Evolutionary conservation across 2,329 filamentous ascomycete species (phyloP), one percentile per base, ranked within the genome.

Genomic region (Westerdykella sp.): DNA sequence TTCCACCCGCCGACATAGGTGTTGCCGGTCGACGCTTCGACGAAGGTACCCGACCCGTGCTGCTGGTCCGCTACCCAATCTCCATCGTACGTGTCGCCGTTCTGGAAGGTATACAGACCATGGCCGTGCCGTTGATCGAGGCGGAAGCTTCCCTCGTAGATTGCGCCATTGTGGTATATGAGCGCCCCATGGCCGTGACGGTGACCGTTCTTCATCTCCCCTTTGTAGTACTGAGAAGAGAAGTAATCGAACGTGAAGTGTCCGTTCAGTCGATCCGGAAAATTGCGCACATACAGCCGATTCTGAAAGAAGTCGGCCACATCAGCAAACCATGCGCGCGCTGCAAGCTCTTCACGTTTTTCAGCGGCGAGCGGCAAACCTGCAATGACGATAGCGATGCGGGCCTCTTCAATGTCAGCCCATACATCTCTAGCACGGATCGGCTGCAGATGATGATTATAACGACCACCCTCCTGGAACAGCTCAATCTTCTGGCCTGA

Each of bases 31-130:
- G 73, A 68, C 25, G 69, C 69, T 51, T 81, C 76, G 25, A 77
- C 67, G 45, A 76, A 77, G 1, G 73, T 77, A 23, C 79, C 79
- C 18, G 76, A 72, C 4, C 79, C 79, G 49, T 81, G 74, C 43
- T 79, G 75, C 51, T 76, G 73, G 51, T 88, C 85, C 48, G 87
- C 81, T 30, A 69, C 69, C 62, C 82, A 78, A 43, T 84, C 59
- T 34, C 73, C 72, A 14, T 68, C 65, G 53, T 75, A 80, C 45
- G 84, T 76, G 41, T 81, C 81, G 48, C 80, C 80, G 65, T 95
- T 79, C 21, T 75, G 72, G 59, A 79, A 81, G 5, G 72, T 75
- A 69, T 81, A 77, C 11, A 69, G 69, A 40, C 80, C 80, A 40
- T 73, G 67, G 15, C 80, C 79, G 32, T 78, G 72, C 42, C 75